Percentiles rank a stretch among this genome's conserved stretches.
These are phyloP conservation scores for Penicillium pancosmium DNA, from an alignment of 495 filamentous ascomycete genomes.

Conservation along the genomic window DNA sequence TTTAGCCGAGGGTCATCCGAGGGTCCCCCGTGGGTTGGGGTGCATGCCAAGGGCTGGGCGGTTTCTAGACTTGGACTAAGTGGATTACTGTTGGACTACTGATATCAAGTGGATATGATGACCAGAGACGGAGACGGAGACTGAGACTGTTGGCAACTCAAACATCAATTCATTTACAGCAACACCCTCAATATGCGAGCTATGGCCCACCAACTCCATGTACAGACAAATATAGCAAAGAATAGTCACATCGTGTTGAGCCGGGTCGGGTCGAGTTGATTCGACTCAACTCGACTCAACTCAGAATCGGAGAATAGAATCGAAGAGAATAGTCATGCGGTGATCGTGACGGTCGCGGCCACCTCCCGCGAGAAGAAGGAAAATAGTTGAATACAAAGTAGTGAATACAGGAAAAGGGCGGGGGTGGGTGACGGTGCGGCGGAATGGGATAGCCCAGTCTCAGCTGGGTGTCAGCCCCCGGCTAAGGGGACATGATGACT, in stretches of 20 bases:
- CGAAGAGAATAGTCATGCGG: not conserved
- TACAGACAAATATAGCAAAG: not conserved
- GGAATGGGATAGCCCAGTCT: not conserved
- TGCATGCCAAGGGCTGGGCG: too few species aligned
- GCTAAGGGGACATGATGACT: constrained; percentile 10
- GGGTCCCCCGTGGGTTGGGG: too few species aligned
- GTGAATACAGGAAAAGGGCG: constrained; percentile 3
- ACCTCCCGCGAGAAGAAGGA: constrained; percentile 5
- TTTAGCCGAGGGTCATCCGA: too few species aligned
- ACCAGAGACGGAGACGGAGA: too few species aligned
- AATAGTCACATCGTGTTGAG: too few species aligned
- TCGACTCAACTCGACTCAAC: too few species aligned
- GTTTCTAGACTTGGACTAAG: too few species aligned
- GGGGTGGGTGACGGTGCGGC: not conserved
- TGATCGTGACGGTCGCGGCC: not conserved
- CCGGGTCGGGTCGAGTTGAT: too few species aligned
- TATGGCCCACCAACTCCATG: constrained; percentile 4
- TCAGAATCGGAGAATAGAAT: not conserved
- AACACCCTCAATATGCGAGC: not conserved
- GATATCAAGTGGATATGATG: too few species aligned
- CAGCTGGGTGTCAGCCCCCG: not conserved
- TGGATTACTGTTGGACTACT: too few species aligned
- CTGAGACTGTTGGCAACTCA: not conserved
- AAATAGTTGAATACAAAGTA: constrained; percentile 13
- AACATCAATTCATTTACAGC: constrained; percentile 3